A percentile compares a stretch with the other conserved stretches of the same genome.
Conservation (phyloP, 2,329 filamentous ascomycete genomes). For the Chaetomium olivaceum region DNA sequence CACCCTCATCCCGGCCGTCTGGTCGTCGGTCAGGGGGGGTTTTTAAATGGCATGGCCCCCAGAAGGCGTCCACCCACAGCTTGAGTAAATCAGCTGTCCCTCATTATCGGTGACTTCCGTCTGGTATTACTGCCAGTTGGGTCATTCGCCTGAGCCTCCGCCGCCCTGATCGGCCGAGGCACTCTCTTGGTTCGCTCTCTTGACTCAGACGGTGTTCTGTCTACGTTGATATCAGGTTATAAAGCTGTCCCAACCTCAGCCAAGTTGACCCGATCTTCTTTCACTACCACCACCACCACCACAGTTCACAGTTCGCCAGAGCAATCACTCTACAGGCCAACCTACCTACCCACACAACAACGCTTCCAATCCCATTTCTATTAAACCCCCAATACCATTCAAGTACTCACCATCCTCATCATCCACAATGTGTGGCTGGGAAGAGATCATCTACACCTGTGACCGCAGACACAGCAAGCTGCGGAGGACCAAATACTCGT, state of each 20-base stretch:
- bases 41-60: constrained; percentile 8
- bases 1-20: neutral
- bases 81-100: constrained; percentile 1
- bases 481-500: constrained; percentile 19
- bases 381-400: neutral
- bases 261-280: neutral
- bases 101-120: constrained; percentile 1
- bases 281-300: neutral
- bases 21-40: constrained; percentile 4
- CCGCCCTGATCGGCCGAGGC: constrained; percentile 2
- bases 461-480: neutral
- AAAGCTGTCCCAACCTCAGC: neutral
- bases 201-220: neutral
- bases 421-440: constrained; percentile 22
- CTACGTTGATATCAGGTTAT: neutral
- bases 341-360: neutral
- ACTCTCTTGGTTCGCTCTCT: neutral
- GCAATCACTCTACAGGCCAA: neutral
- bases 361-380: neutral
- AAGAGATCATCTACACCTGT: constrained; percentile 13
- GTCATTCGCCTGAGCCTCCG: neutral
- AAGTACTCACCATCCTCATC: neutral
- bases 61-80: neutral
- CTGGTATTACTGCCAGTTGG: neutral
- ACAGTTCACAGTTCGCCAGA: neutral